Evolutionary conservation across 345 rosid genomes (phyloP).

Genomic region (Barbarea vulgaris): DNA sequence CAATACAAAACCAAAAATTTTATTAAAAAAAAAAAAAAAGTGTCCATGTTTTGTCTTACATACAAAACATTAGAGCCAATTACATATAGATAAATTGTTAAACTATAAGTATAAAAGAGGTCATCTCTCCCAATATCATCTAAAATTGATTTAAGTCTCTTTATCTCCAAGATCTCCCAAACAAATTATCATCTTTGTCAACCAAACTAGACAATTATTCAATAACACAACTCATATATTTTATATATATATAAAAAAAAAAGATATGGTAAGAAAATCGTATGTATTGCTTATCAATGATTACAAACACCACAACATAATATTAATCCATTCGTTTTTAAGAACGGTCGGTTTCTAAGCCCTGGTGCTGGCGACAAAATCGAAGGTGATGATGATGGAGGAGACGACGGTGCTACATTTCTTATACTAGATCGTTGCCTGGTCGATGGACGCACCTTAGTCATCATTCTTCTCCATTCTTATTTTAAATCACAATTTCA

Average conservation of each 20-base stretch:
- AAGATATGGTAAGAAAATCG: neutral
- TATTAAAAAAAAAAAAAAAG: too few relatives aligned
- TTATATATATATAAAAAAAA: neutral
- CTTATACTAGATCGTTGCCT: neutral
- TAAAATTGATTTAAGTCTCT: too few relatives aligned
- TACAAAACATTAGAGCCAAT: too few relatives aligned
- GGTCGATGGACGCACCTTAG: neutral
- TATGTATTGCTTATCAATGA: neutral
- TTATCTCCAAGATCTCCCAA: too few relatives aligned
- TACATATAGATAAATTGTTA: too few relatives aligned
- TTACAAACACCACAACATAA: neutral
- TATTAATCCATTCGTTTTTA: neutral
- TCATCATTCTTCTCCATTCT: slow-evolving; percentile 7
- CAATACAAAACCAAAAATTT: too few relatives aligned
- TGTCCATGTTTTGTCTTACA: too few relatives aligned
- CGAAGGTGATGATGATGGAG: neutral
- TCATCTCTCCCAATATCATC: too few relatives aligned
- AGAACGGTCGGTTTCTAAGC: neutral
- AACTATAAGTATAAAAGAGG: too few relatives aligned
- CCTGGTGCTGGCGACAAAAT: neutral
- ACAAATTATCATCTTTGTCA: neutral
- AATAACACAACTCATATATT: neutral
- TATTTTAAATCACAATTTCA: neutral
- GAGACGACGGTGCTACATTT: neutral
- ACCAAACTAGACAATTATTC: neutral